phyloP scores from a whole-genome alignment of 2,329 filamentous ascomycete species.

The Stromatinia cepivora region DNA sequence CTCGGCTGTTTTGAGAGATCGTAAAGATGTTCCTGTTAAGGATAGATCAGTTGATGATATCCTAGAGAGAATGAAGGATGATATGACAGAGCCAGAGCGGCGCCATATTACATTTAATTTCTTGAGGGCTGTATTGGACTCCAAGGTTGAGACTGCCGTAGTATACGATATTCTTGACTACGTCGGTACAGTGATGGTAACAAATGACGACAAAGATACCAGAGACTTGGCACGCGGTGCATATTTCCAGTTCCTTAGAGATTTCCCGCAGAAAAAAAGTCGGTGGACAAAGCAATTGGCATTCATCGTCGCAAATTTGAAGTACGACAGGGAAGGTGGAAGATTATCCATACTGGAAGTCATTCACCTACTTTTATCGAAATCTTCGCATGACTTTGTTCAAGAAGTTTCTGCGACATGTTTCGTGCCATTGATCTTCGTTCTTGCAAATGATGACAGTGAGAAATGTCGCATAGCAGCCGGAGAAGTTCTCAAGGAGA shows the following conservation, averaged over 20 bases:
- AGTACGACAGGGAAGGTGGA: constrained; percentile 86
- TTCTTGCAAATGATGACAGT: constrained; percentile 85
- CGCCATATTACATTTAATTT: constrained; percentile 96
- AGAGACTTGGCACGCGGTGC: constrained; percentile 84
- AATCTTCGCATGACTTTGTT: constrained; percentile 77
- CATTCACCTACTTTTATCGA: constrained; percentile 80
- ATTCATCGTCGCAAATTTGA: constrained; percentile 87
- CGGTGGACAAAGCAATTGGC: constrained; percentile 85
- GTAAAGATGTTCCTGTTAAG: constrained; percentile 72
- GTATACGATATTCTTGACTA: constrained; percentile 92
- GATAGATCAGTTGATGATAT: constrained; percentile 81
- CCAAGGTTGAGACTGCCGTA: constrained; percentile 79
- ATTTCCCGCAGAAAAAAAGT: constrained; percentile 89
- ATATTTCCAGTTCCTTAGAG: constrained; percentile 90
- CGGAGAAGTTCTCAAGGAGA: constrained; percentile 73
- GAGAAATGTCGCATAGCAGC: constrained; percentile 82
- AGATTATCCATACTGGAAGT: constrained; percentile 92
- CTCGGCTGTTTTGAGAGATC: constrained; percentile 79
- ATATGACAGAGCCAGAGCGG: constrained; percentile 88
- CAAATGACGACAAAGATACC: constrained; percentile 86
- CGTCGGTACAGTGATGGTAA: constrained; percentile 90
- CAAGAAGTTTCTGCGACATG: constrained; percentile 79
- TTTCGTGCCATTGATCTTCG: constrained; percentile 83
- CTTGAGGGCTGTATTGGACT: constrained; percentile 79
- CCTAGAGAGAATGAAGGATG: constrained; percentile 77